Percentiles rank a stretch among this genome's conserved stretches.
Conservation (phyloP, 2,329 filamentous ascomycete species). For the Keithomyces neogunnii region DNA sequence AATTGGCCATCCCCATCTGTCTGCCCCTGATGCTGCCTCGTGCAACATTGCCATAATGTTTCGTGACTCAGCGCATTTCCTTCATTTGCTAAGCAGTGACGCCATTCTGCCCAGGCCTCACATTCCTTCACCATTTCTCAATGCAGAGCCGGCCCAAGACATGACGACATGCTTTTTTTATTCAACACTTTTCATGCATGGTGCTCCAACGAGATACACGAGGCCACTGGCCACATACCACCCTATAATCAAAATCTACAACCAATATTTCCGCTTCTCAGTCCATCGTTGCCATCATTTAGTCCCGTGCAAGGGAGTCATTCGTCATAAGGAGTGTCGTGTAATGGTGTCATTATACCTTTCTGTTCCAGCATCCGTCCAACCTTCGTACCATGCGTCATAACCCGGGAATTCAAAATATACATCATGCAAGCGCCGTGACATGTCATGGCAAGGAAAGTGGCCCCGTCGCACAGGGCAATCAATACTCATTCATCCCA, state of each 20-base stretch:
- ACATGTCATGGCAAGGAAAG: neutral
- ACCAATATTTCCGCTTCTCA: neutral
- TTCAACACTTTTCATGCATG: no score
- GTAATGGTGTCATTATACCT: neutral
- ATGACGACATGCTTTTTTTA: no score
- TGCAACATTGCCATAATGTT: no score
- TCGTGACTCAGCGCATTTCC: no score
- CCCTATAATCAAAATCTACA: neutral
- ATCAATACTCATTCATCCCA: neutral
- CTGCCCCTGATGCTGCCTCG: no score
- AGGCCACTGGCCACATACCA: neutral
- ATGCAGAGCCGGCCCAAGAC: no score
- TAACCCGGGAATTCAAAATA: neutral
- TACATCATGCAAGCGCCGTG: conserved; percentile 2
- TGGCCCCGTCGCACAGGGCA: neutral
- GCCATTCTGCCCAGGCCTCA: no score
- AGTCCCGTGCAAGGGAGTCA: neutral
- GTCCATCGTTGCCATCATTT: neutral
- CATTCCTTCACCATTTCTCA: no score
- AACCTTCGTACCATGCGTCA: neutral
- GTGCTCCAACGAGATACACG: no score
- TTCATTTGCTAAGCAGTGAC: no score
- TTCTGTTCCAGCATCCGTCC: neutral
- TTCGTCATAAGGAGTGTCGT: neutral
- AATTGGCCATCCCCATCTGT: no score